phyloP scores from a whole-genome alignment of 106 monocot species.

The Dioscorea zingiberensis region DNA sequence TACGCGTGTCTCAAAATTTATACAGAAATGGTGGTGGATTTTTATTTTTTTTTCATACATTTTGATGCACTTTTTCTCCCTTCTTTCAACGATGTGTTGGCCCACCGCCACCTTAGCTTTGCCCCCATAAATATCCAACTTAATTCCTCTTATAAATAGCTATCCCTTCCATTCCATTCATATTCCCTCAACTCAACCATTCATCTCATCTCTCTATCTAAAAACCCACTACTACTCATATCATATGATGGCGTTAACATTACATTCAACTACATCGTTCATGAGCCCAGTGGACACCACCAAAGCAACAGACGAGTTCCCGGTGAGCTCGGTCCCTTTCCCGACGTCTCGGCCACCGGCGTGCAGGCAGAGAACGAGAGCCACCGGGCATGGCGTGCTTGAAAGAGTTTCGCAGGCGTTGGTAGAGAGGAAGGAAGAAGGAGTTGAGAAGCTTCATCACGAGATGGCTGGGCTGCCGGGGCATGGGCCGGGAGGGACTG shows the following conservation, averaged over 20 bases:
- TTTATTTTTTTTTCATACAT: neutral
- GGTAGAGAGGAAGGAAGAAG: too few relatives aligned
- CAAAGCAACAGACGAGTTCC: constrained; percentile 10
- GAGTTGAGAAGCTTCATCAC: too few relatives aligned
- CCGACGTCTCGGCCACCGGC: neutral
- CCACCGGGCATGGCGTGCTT: neutral
- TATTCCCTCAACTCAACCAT: too few relatives aligned
- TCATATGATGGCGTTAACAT: constrained; percentile 24
- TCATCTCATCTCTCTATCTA: neutral
- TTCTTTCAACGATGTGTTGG: neutral
- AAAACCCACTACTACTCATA: neutral
- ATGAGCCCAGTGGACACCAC: constrained; percentile 2
- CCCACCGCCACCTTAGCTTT: neutral
- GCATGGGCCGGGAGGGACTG: neutral
- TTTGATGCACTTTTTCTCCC: constrained; percentile 1
- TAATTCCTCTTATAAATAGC: too few relatives aligned
- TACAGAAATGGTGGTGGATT: neutral
- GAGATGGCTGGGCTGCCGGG: neutral
- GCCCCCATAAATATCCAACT: too few relatives aligned
- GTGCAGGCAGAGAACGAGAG: constrained; percentile 1
- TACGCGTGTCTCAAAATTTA: too few relatives aligned
- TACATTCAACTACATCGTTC: constrained; percentile 22
- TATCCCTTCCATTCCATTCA: too few relatives aligned
- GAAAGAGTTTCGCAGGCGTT: neutral
- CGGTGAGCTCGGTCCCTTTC: neutral